Conservation (phyloP, 1,284 basidiomycete genomes). For the Fistulinella cinereoalba region DNA sequence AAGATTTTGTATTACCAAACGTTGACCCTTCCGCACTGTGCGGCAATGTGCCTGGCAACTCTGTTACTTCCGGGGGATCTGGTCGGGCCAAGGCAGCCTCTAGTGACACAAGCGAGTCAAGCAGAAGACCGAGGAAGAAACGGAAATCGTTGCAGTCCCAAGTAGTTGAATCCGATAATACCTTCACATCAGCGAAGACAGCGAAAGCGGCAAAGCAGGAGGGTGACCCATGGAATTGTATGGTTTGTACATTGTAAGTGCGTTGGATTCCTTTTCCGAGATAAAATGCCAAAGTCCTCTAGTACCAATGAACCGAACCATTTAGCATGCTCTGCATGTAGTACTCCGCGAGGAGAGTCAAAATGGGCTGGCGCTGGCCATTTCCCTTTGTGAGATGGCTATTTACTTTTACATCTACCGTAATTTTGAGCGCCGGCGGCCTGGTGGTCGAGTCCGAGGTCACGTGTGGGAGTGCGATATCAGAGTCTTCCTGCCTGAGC, state of each 20-base stretch:
- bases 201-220: not conserved
- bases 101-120: conserved; percentile 1
- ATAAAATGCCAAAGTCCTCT: conserved; percentile 1
- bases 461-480: conserved; percentile 15
- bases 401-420: too few relatives aligned
- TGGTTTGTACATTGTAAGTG: conserved; percentile 28
- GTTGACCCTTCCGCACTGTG: conserved; percentile 1
- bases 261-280: not conserved
- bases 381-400: not conserved
- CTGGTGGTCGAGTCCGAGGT: too few relatives aligned
- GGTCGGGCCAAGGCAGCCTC: not conserved
- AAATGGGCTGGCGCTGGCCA: conserved; percentile 12
- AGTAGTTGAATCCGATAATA: conserved; percentile 1
- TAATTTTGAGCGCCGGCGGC: too few relatives aligned
- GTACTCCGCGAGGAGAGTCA: conserved; percentile 28
- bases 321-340: conserved; percentile 31
- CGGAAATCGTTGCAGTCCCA: conserved; percentile 13
- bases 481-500: not conserved
- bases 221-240: conserved; percentile 20
- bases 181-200: not conserved
- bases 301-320: conserved; percentile 29
- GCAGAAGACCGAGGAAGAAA: conserved; percentile 17
- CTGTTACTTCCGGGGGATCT: not conserved
- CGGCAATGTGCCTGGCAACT: not conserved
- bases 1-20: conserved; percentile 21